These are phyloP conservation scores for Psilocybe cyanescens DNA, from an alignment of 768 basidiomycete species.

Conservation along the genomic window DNA sequence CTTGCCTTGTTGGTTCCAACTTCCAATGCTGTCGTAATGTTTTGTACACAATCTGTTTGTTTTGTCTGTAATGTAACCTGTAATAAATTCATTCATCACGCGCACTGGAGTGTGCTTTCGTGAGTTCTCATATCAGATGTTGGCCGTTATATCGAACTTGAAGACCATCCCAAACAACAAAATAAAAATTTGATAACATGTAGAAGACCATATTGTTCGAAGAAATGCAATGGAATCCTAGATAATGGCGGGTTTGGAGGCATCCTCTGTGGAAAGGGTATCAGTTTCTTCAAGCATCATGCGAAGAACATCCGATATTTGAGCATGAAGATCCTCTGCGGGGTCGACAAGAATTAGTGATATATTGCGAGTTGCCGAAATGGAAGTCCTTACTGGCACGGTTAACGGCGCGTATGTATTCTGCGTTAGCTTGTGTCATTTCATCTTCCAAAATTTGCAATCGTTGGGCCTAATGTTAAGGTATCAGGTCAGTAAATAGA, in stretches of 20 bases:
- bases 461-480: conserved; percentile 56
- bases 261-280: background rate
- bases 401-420: conserved; percentile 73
- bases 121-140: no score
- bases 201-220: background rate
- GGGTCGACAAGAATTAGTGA: background rate
- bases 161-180: background rate
- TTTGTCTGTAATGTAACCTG: background rate
- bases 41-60: background rate
- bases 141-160: background rate
- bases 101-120: no score
- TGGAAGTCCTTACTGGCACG: conserved; percentile 67
- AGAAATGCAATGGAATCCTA: background rate
- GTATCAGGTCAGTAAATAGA: background rate
- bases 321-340: conserved; percentile 60
- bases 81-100: background rate
- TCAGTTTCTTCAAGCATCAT: conserved; percentile 62
- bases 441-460: conserved; percentile 69
- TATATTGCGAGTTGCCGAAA: background rate
- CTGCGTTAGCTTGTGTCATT: conserved; percentile 73
- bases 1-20: background rate
- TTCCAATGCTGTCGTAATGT: conserved; percentile 1
- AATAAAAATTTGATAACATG: background rate
- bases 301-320: conserved; percentile 61
- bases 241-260: background rate